Evolutionary conservation across 768 basidiomycete genomes (phyloP).

Genomic region (Artomyces pyxidatus): DNA sequence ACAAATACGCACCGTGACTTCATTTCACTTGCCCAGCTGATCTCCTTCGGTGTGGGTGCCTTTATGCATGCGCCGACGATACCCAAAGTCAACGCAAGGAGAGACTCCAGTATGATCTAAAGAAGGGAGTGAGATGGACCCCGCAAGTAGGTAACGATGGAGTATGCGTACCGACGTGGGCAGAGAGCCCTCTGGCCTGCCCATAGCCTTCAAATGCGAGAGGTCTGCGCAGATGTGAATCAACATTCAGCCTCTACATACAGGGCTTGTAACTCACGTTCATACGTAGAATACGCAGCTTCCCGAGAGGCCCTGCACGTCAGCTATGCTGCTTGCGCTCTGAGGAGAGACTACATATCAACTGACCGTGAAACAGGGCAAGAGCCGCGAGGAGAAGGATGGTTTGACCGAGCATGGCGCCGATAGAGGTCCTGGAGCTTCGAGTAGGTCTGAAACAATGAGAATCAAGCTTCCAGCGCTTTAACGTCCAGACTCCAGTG

Average conservation of each 20-base stretch:
- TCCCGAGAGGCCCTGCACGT: neutral
- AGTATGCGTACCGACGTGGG: conserved; percentile 48
- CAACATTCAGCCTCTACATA: neutral
- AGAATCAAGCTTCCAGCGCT: no score
- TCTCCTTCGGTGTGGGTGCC: conserved; percentile 64
- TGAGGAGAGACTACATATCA: neutral
- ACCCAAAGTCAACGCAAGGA: conserved; percentile 57
- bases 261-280: conserved; percentile 45
- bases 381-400: conserved; percentile 7
- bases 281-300: conserved; percentile 80
- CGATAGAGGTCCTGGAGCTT: no score
- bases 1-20: conserved; percentile 49
- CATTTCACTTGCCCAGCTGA: conserved; percentile 90
- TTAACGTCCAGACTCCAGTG: no score
- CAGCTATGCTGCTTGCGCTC: no score
- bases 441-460: no score
- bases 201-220: conserved; percentile 69
- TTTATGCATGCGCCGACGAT: conserved; percentile 67
- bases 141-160: neutral
- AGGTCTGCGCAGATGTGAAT: conserved; percentile 40
- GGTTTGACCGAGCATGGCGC: conserved; percentile 5
- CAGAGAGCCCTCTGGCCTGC: conserved; percentile 56
- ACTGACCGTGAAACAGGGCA: conserved; percentile 11
- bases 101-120: conserved; percentile 62
- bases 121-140: neutral